These are phyloP conservation scores for Aspergillus saccharolyticus DNA, from an alignment of 495 filamentous ascomycete species.

Conservation along the genomic window DNA sequence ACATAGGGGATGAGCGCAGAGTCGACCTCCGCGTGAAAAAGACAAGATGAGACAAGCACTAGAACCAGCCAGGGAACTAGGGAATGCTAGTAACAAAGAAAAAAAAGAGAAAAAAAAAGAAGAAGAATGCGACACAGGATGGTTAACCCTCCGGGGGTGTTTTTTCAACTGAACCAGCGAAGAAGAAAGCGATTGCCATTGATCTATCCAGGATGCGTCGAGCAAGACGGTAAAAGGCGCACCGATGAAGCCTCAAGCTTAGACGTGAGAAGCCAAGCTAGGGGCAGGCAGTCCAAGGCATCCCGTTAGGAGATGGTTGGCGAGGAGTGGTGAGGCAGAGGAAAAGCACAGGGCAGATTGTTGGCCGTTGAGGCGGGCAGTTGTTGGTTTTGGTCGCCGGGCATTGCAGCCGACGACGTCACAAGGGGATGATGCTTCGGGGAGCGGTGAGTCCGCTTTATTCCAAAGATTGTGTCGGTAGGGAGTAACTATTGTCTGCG, in stretches of 20 bases:
- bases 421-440: slow-evolving; percentile 11
- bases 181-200: slow-evolving; percentile 13
- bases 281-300: slow-evolving; percentile 12
- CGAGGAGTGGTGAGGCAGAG: not conserved
- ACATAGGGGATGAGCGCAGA: slow-evolving; percentile 5
- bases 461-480: too few species aligned
- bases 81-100: slow-evolving; percentile 9
- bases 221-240: slow-evolving; percentile 7
- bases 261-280: slow-evolving; percentile 1
- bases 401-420: slow-evolving; percentile 14
- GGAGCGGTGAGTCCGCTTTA: slow-evolving; percentile 26
- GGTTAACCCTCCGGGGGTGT: slow-evolving; percentile 26
- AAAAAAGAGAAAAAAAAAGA: too few species aligned
- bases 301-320: not conserved
- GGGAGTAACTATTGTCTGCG: too few species aligned
- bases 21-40: slow-evolving; percentile 5
- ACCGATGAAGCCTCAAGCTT: slow-evolving; percentile 2
- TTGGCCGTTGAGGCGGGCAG: not conserved
- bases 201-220: slow-evolving; percentile 20
- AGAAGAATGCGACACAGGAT: slow-evolving; percentile 15
- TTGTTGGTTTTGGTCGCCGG: not conserved
- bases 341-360: slow-evolving; percentile 1
- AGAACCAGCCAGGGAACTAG: not conserved
- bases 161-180: slow-evolving; percentile 20
- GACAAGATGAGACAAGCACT: not conserved